Percentiles rank a stretch among this genome's conserved stretches.
Conservation (phyloP, 2,329 filamentous ascomycete genomes). For the Pestalotiopsis sp. region DNA sequence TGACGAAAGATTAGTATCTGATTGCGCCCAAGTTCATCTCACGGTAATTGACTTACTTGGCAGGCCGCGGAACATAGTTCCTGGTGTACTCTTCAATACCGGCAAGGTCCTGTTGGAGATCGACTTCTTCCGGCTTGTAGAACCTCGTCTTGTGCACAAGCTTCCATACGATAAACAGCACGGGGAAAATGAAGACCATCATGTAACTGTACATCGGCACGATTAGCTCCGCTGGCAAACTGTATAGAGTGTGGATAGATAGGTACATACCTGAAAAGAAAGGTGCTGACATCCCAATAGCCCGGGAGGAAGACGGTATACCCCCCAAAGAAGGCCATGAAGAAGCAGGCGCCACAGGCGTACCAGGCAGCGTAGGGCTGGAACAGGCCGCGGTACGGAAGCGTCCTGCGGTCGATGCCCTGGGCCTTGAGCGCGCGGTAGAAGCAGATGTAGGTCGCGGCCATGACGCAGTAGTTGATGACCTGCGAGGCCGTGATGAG, state of each 20-base stretch:
- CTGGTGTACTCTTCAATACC: slow-evolving; percentile 70
- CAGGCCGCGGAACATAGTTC: slow-evolving; percentile 56
- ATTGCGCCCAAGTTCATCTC: not conserved
- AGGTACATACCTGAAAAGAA: slow-evolving; percentile 67
- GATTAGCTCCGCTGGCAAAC: not conserved
- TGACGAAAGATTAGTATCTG: not conserved
- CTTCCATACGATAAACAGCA: slow-evolving; percentile 75
- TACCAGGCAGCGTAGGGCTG: slow-evolving; percentile 76
- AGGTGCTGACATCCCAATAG: slow-evolving; percentile 69
- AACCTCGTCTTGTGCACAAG: slow-evolving; percentile 65
- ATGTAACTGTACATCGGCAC: slow-evolving; percentile 53
- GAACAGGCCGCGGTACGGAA: slow-evolving; percentile 71
- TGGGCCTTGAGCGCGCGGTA: slow-evolving; percentile 70
- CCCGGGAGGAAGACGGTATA: slow-evolving; percentile 75
- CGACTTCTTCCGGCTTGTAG: slow-evolving; percentile 59
- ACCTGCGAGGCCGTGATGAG: slow-evolving; percentile 72
- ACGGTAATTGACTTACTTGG: slow-evolving; percentile 45
- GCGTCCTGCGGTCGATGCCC: slow-evolving; percentile 64
- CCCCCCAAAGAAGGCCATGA: slow-evolving; percentile 77
- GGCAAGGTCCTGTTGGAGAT: slow-evolving; percentile 63
- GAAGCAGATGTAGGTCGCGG: slow-evolving; percentile 73
- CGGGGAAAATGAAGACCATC: slow-evolving; percentile 72
- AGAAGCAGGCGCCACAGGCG: slow-evolving; percentile 61
- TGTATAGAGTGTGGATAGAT: not conserved
- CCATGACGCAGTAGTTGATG: slow-evolving; percentile 72